A percentile compares a stretch with the other conserved stretches of the same genome.
These are phyloP conservation scores for Tricholoma sp. DNA, from an alignment of 768 basidiomycete genomes.

Conservation along the genomic window DNA sequence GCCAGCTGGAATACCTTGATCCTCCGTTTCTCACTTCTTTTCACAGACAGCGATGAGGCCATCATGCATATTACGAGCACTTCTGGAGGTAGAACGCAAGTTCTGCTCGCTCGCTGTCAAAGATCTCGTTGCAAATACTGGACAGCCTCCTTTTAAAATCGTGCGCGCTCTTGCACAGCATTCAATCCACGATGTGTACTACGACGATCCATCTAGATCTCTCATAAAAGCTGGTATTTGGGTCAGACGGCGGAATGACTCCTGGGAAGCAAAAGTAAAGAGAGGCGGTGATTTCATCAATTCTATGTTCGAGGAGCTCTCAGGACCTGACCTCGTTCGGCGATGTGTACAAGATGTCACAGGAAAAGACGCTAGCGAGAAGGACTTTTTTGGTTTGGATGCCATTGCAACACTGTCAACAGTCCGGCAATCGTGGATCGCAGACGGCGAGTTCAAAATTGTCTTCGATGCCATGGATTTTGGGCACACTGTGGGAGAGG, in stretches of 20 bases:
- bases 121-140: not conserved
- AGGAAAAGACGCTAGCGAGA: not conserved
- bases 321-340: not conserved
- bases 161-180: not conserved
- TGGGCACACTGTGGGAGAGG: not conserved
- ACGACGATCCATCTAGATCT: not conserved
- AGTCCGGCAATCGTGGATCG: not conserved
- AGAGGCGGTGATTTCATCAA: not conserved
- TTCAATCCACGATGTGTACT: not conserved
- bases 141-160: not conserved
- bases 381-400: not conserved
- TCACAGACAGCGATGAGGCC: not conserved
- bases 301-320: not conserved
- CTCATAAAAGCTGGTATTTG: not conserved
- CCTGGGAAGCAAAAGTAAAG: not conserved
- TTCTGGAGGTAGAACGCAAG: conserved; percentile 1
- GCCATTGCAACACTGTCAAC: not conserved
- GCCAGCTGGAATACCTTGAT: not conserved
- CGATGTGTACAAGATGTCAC: not conserved
- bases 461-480: not conserved
- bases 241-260: not conserved
- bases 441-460: conserved; percentile 1
- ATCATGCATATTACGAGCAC: not conserved
- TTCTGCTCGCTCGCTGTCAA: not conserved
- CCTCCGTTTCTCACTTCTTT: not conserved